Conservation (phyloP, 1,284 basidiomycete genomes). For the Neonothopanus nambi region DNA sequence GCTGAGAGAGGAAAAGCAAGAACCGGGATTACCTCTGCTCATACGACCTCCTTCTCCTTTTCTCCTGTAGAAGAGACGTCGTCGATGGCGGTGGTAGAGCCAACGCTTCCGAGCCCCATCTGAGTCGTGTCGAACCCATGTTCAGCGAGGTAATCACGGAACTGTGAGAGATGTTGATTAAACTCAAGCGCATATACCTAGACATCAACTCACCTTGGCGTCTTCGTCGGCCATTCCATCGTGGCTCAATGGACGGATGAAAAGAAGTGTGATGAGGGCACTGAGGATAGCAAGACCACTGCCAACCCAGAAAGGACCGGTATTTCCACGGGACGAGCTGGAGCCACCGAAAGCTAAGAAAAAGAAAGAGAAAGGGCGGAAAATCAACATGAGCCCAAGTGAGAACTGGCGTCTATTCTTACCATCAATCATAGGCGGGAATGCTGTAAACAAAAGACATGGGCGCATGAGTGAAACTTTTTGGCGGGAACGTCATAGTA, state of each 20-base stretch:
- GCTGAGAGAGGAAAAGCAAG: no score
- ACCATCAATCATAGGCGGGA: constrained; percentile 69
- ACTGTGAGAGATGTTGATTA: constrained; percentile 38
- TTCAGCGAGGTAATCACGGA: constrained; percentile 49
- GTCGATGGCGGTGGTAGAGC: no score
- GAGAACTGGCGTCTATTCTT: neutral
- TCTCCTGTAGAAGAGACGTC: no score
- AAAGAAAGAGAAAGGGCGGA: no score
- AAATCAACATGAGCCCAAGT: no score
- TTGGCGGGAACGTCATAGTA: neutral
- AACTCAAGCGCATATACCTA: neutral
- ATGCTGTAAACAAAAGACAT: constrained; percentile 29
- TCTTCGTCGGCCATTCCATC: constrained; percentile 86
- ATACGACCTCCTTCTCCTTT: no score
- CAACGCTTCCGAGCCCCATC: constrained; percentile 13
- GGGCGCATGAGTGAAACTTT: neutral
- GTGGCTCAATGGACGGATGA: constrained; percentile 72
- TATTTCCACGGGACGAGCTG: constrained; percentile 54
- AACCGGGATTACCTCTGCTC: no score
- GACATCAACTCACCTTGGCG: constrained; percentile 41
- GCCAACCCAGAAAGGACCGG: constrained; percentile 81
- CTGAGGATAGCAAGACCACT: constrained; percentile 80
- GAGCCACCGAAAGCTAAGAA: constrained; percentile 63
- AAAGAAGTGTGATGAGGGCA: constrained; percentile 71
- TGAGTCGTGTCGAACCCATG: constrained; percentile 16